Conservation (phyloP, 768 basidiomycete genomes). For the Leccinum subgranulosum region DNA sequence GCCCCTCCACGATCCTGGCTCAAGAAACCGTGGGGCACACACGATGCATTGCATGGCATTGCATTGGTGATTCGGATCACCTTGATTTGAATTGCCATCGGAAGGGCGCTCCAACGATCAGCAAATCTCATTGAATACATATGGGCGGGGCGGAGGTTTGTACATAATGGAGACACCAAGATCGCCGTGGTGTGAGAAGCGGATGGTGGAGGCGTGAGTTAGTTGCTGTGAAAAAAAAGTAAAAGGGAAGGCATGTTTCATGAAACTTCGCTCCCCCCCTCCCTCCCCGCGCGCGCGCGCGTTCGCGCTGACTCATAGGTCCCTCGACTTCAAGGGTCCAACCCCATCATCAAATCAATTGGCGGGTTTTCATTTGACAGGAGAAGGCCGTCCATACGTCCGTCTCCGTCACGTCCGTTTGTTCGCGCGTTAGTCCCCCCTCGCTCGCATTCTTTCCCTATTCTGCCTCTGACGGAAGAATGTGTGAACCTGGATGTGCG, state of each 20-base stretch:
- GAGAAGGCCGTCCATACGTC: slow-evolving; percentile 5
- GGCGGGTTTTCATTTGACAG: slow-evolving; percentile 9
- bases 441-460: slow-evolving; percentile 8
- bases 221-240: background rate
- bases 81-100: background rate
- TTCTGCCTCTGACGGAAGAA: background rate
- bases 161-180: slow-evolving; percentile 14
- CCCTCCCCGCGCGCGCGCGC: background rate
- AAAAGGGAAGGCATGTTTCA: background rate
- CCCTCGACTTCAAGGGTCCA: background rate
- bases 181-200: slow-evolving; percentile 30
- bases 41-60: background rate
- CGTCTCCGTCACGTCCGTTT: background rate
- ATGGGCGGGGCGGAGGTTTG: background rate
- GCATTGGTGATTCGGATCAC: background rate
- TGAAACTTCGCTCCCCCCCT: slow-evolving; percentile 2
- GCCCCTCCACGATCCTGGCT: background rate
- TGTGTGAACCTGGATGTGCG: background rate
- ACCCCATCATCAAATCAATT: background rate
- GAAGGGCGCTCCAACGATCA: background rate
- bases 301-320: background rate
- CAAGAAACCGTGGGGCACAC: background rate
- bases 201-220: slow-evolving; percentile 8
- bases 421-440: background rate
- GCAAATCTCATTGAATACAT: background rate